These are phyloP conservation scores for Kodamaea fungicola DNA, from an alignment of 1,139 yeast species.

Conservation along the genomic window DNA sequence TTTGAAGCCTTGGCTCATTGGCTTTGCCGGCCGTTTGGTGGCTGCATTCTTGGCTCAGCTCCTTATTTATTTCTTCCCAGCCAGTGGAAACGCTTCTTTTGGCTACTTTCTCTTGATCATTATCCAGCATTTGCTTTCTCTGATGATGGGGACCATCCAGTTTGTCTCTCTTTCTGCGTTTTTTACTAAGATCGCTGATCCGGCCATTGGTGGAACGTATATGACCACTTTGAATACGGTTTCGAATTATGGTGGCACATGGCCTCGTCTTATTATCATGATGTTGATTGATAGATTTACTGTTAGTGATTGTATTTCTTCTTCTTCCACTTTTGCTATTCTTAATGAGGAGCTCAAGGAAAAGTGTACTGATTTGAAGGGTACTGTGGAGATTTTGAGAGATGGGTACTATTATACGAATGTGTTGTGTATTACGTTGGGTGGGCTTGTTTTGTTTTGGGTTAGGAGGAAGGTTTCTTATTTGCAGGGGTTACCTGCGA, in stretches of 20 bases:
- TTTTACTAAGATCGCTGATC: constrained; percentile 94
- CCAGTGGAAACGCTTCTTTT: constrained; percentile 42
- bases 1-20: constrained; percentile 84
- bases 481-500: constrained; percentile 60
- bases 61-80: constrained; percentile 72
- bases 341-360: constrained; percentile 28
- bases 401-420: constrained; percentile 90
- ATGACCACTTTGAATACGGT: constrained; percentile 94
- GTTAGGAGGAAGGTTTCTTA: constrained; percentile 55
- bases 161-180: constrained; percentile 93
- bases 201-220: constrained; percentile 93
- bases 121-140: constrained; percentile 76
- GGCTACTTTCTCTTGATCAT: constrained; percentile 68
- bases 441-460: constrained; percentile 67
- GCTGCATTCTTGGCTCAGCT: constrained; percentile 78
- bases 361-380: constrained; percentile 52
- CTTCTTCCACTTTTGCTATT: constrained; percentile 8
- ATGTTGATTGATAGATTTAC: constrained; percentile 80
- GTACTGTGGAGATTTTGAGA: constrained; percentile 48
- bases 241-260: constrained; percentile 92
- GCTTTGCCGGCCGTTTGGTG: constrained; percentile 76
- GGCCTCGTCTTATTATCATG: constrained; percentile 85
- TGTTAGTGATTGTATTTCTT: constrained; percentile 47
- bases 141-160: constrained; percentile 92
- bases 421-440: constrained; percentile 63